Conservation (phyloP, 148 eudicot genomes). For the Persicaria tinctoria region DNA sequence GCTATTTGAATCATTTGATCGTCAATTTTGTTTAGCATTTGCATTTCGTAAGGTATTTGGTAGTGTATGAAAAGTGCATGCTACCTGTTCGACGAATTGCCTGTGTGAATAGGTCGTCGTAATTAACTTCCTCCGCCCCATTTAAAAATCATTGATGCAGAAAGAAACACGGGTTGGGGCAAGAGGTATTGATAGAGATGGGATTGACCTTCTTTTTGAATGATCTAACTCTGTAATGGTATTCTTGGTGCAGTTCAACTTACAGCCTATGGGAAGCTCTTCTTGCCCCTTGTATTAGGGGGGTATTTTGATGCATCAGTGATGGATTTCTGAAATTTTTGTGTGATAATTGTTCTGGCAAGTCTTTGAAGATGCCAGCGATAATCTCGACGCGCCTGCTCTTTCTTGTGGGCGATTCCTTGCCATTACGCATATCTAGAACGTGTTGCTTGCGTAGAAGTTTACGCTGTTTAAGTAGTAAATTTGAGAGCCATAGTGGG, state of each 20-base stretch:
- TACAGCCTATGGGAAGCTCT: background rate
- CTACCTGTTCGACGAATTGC: constrained; percentile 14
- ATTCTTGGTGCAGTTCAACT: constrained; percentile 4
- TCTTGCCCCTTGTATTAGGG: background rate
- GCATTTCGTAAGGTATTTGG: background rate
- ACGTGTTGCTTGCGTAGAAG: constrained; percentile 28
- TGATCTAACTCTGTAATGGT: background rate
- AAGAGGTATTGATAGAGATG: background rate
- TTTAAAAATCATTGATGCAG: background rate
- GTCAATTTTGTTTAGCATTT: background rate
- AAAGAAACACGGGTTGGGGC: too few relatives aligned
- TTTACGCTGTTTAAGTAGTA: constrained; percentile 33
- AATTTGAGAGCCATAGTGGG: constrained; percentile 23
- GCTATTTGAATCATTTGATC: background rate
- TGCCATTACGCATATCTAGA: constrained; percentile 41
- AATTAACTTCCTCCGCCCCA: background rate
- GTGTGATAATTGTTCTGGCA: constrained; percentile 5
- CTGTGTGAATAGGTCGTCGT: background rate
- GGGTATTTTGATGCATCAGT: background rate
- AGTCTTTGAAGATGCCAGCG: constrained; percentile 39
- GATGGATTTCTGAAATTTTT: background rate
- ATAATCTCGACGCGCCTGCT: constrained; percentile 51
- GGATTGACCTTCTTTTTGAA: background rate
- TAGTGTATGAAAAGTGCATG: background rate
- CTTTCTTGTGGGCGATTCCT: constrained; percentile 55